These are phyloP conservation scores for Euptelea pleiosperma DNA, from an alignment of 164 flowering plant species.

Conservation along the genomic window DNA sequence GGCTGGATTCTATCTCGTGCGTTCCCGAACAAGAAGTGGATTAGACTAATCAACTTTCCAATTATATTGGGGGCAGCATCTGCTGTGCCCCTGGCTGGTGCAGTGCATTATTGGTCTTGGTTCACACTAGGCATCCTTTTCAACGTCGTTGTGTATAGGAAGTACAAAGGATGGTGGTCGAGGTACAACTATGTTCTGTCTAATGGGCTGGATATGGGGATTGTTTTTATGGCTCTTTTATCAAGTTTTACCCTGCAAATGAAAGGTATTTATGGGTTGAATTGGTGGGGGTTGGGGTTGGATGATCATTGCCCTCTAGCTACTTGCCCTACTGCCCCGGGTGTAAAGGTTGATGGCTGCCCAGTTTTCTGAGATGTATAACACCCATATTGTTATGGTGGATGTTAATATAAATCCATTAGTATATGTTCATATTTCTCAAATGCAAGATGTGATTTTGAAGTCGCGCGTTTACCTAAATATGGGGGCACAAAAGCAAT, in stretches of 20 bases:
- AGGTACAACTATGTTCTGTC: constrained; percentile 55
- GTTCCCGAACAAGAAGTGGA: constrained; percentile 43
- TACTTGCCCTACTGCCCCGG: constrained; percentile 63
- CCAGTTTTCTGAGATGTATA: no score
- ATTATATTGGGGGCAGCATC: constrained; percentile 36
- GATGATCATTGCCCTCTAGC: constrained; percentile 65
- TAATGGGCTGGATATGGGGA: constrained; percentile 67
- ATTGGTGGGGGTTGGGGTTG: constrained; percentile 62
- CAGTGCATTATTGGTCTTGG: constrained; percentile 52
- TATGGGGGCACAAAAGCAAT: no score
- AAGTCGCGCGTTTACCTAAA: no score
- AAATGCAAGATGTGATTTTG: no score
- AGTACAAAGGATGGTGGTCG: constrained; percentile 63
- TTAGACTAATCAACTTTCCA: constrained; percentile 56
- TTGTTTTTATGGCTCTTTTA: constrained; percentile 49
- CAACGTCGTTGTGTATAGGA: constrained; percentile 40
- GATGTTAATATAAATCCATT: no score
- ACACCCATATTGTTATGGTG: no score
- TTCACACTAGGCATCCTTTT: constrained; percentile 43
- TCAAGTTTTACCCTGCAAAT: constrained; percentile 36
- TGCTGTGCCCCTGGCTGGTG: constrained; percentile 46
- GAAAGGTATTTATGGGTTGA: constrained; percentile 14
- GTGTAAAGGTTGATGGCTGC: constrained; percentile 53
- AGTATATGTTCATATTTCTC: no score
- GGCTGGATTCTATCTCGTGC: neutral